These are phyloP conservation scores for Kokia cookei DNA, from an alignment of 441 rosid genomes.

Conservation along the genomic window DNA sequence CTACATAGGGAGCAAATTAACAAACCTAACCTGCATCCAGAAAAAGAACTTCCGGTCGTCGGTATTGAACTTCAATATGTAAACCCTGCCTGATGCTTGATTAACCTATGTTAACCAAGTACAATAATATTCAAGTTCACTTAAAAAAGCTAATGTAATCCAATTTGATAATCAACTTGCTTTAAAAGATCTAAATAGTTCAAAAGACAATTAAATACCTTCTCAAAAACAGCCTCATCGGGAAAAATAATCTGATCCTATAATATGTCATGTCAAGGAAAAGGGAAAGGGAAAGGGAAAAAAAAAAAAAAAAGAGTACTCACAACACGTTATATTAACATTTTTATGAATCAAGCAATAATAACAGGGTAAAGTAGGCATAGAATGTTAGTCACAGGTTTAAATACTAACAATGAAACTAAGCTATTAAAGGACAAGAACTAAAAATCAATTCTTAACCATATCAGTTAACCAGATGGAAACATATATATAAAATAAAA, in stretches of 20 bases:
- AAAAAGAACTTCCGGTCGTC: slow-evolving; percentile 85
- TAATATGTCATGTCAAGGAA: slow-evolving; percentile 46
- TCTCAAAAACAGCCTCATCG: slow-evolving; percentile 91
- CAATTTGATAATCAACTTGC: neutral
- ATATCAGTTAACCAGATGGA: neutral
- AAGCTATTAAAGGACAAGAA: neutral
- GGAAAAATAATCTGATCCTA: slow-evolving; percentile 96
- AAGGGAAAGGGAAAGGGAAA: slow-evolving; percentile 14
- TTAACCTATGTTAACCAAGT: slow-evolving; percentile 50
- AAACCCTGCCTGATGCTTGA: slow-evolving; percentile 87
- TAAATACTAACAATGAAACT: no score
- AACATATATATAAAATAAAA: neutral
- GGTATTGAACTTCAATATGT: slow-evolving; percentile 75
- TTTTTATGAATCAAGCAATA: neutral
- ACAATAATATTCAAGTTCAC: neutral
- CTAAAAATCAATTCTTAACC: neutral
- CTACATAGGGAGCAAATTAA: slow-evolving; percentile 3
- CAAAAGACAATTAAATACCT: slow-evolving; percentile 35
- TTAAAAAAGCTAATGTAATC: neutral
- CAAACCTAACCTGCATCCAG: slow-evolving; percentile 80
- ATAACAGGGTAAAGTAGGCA: neutral
- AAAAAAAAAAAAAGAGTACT: neutral
- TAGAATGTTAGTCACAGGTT: no score
- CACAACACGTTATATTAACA: neutral
- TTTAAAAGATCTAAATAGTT: neutral